These are phyloP conservation scores for Bolboschoenus planiculmis DNA, from an alignment of 176 grass and related monocot genomes.

Conservation along the genomic window DNA sequence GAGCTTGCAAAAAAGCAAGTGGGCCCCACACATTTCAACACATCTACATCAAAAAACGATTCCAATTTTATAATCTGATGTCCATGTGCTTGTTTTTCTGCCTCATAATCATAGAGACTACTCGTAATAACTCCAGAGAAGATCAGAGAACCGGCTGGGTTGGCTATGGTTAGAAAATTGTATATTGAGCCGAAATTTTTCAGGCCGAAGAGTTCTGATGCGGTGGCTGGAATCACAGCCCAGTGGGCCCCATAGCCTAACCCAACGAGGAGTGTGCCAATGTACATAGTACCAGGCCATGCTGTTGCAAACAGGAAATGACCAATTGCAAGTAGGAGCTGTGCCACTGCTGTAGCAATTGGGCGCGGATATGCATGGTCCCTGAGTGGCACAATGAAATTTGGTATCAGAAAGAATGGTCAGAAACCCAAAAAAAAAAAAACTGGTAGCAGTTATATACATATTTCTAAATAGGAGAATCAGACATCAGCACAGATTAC, in stretches of 20 bases:
- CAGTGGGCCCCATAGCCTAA: slow-evolving; percentile 81
- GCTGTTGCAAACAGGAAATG: slow-evolving; percentile 90
- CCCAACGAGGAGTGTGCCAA: slow-evolving; percentile 65
- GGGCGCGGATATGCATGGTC: slow-evolving; percentile 66
- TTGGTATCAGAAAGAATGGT: not conserved
- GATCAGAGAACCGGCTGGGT: slow-evolving; percentile 57
- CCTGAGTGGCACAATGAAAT: slow-evolving; percentile 36
- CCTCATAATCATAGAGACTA: slow-evolving; percentile 58
- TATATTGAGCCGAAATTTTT: slow-evolving; percentile 80
- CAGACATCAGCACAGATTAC: not conserved
- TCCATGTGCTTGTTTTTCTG: slow-evolving; percentile 50
- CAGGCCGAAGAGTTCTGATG: slow-evolving; percentile 70
- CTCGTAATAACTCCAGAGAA: slow-evolving; percentile 83
- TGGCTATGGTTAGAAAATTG: slow-evolving; percentile 84
- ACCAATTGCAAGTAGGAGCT: slow-evolving; percentile 53
- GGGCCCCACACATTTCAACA: slow-evolving; percentile 56
- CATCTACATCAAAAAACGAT: slow-evolving; percentile 32
- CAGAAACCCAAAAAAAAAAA: not conserved
- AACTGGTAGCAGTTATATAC: not conserved
- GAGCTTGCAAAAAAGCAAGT: slow-evolving; percentile 75
- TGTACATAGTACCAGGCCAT: slow-evolving; percentile 84
- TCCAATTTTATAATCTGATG: slow-evolving; percentile 2
- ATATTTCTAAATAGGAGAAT: not conserved
- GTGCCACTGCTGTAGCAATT: slow-evolving; percentile 48
- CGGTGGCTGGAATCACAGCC: slow-evolving; percentile 66